Conservation (phyloP, 176 grass and related monocot species). For the Carex cristatella region DNA sequence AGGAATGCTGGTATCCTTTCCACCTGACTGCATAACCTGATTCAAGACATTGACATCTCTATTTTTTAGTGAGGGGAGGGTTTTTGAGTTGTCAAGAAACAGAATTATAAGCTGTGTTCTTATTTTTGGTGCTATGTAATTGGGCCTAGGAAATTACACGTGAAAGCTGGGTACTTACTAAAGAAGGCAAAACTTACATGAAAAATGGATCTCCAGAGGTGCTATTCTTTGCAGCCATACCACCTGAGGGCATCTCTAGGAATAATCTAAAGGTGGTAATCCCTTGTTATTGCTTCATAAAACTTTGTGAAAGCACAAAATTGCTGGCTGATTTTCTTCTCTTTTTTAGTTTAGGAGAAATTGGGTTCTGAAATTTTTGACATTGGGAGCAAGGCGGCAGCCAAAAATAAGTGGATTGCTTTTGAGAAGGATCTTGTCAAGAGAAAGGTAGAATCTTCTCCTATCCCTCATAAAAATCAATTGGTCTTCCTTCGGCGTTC, state of each 20-base stretch:
- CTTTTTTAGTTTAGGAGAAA: conserved; percentile 39
- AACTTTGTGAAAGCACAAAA: background rate
- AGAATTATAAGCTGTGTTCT: background rate
- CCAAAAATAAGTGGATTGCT: conserved; percentile 61
- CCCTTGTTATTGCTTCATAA: conserved; percentile 13
- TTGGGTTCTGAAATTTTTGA: conserved; percentile 36
- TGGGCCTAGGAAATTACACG: conserved; percentile 53
- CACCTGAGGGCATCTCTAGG: conserved; percentile 51
- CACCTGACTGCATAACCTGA: background rate
- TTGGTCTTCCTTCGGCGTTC: background rate
- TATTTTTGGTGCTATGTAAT: background rate
- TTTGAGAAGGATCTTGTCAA: conserved; percentile 47
- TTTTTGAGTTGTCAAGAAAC: background rate
- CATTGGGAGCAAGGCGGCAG: conserved; percentile 47
- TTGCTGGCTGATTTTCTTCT: conserved; percentile 6
- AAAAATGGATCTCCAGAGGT: conserved; percentile 61
- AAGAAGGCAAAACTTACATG: conserved; percentile 70
- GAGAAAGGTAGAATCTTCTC: conserved; percentile 44
- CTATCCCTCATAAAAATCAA: background rate
- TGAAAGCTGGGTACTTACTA: conserved; percentile 60
- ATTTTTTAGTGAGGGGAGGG: background rate
- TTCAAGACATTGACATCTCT: background rate
- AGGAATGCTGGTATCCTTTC: background rate
- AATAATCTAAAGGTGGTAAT: conserved; percentile 49
- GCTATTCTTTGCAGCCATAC: conserved; percentile 52